These are phyloP conservation scores for Aspergillus funiculosus DNA, from an alignment of 495 filamentous ascomycete genomes.

Conservation along the genomic window DNA sequence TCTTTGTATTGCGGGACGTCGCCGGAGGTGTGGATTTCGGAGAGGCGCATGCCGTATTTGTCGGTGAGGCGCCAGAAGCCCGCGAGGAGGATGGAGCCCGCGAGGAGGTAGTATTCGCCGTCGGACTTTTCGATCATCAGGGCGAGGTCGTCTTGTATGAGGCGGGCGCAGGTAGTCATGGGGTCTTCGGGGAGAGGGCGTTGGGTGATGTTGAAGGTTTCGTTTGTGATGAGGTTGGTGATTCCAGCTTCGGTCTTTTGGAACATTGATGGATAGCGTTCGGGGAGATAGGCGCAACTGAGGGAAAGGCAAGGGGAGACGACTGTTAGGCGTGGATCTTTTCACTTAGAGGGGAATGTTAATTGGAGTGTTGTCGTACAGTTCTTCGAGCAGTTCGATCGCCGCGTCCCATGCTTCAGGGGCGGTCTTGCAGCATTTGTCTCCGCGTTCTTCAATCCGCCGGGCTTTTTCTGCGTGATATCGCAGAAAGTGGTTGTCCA, in stretches of 20 bases:
- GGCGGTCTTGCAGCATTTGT: constrained; percentile 63
- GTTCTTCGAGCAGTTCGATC: constrained; percentile 72
- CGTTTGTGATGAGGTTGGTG: constrained; percentile 64
- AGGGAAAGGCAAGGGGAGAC: background rate
- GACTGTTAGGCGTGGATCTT: background rate
- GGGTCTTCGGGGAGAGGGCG: constrained; percentile 73
- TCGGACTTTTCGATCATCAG: constrained; percentile 78
- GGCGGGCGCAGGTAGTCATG: constrained; percentile 66
- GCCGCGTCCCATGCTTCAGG: constrained; percentile 73
- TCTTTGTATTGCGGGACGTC: constrained; percentile 71
- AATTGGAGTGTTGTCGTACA: constrained; percentile 35
- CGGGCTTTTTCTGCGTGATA: constrained; percentile 70
- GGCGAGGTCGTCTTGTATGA: constrained; percentile 81
- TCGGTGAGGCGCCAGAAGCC: constrained; percentile 85
- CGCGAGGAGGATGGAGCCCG: constrained; percentile 71
- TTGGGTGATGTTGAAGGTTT: constrained; percentile 63
- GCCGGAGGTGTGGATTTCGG: constrained; percentile 78
- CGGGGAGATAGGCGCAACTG: constrained; percentile 64
- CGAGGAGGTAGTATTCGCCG: constrained; percentile 79
- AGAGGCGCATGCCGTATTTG: constrained; percentile 78
- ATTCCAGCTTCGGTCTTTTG: constrained; percentile 58
- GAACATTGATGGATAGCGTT: constrained; percentile 73
- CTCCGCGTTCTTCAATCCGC: constrained; percentile 65
- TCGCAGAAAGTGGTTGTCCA: constrained; percentile 75
- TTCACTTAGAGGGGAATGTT: background rate